Percentiles rank a stretch among this genome's conserved stretches.
These are phyloP conservation scores for Colletotrichum graminicola DNA, from an alignment of 2,329 filamentous ascomycete species.

Conservation along the genomic window DNA sequence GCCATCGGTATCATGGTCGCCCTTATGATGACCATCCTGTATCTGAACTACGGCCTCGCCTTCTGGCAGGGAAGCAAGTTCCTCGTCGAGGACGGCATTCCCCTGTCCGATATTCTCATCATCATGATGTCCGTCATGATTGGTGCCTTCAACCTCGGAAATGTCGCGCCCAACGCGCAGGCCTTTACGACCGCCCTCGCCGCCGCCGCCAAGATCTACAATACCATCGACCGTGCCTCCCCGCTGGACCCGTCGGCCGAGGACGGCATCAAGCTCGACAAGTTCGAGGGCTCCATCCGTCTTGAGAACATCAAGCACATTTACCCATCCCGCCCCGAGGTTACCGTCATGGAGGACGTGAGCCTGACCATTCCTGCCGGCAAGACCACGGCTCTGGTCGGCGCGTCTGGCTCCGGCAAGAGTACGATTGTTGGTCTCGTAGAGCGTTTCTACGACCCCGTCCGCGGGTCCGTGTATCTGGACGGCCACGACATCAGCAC, in stretches of 20 bases:
- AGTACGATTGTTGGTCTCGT: slow-evolving; percentile 93
- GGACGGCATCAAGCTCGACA: slow-evolving; percentile 78
- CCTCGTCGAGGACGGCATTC: slow-evolving; percentile 73
- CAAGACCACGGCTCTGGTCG: slow-evolving; percentile 93
- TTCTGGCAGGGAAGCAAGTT: slow-evolving; percentile 91
- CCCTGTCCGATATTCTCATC: slow-evolving; percentile 80
- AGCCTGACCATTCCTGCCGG: slow-evolving; percentile 85
- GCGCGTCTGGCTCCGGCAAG: slow-evolving; percentile 94
- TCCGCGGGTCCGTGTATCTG: slow-evolving; percentile 81
- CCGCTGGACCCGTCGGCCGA: slow-evolving; percentile 83
- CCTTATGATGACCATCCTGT: slow-evolving; percentile 85
- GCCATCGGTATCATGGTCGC: slow-evolving; percentile 83
- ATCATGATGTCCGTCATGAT: slow-evolving; percentile 94
- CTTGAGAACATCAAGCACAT: slow-evolving; percentile 89
- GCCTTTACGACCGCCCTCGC: slow-evolving; percentile 87
- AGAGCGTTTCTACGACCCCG: slow-evolving; percentile 93
- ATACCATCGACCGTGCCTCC: slow-evolving; percentile 89
- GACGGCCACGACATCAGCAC: slow-evolving; percentile 86
- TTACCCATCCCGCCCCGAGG: slow-evolving; percentile 92
- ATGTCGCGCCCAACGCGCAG: slow-evolving; percentile 86
- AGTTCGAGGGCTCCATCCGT: slow-evolving; percentile 82
- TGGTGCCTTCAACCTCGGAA: slow-evolving; percentile 90
- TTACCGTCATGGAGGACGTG: slow-evolving; percentile 88
- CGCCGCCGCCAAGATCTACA: slow-evolving; percentile 91
- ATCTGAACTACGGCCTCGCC: slow-evolving; percentile 86